Evolutionary conservation across 2,329 filamentous ascomycete genomes (phyloP), one percentile per base, ranked within the genome.

Genomic region (Phialemoniopsis sp.): DNA sequence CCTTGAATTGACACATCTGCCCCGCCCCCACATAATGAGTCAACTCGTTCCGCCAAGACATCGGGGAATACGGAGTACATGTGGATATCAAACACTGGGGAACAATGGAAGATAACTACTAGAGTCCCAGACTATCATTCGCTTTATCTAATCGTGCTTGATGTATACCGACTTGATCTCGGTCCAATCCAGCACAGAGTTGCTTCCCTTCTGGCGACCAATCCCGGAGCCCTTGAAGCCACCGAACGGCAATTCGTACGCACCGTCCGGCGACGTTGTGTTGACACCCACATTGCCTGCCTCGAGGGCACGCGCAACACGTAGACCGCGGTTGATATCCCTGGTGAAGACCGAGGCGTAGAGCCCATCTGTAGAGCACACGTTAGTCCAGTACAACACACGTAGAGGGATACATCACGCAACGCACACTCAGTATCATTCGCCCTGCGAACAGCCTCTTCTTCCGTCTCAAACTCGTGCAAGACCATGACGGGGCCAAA

Each of bases 141-240:
- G n/a, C n/a, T n/a, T n/a, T n/a, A n/a, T n/a, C n/a, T n/a, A n/a
- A n/a, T n/a, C n/a, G n/a, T n/a, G n/a, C n/a, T 48, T 47, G 5
- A 48, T 15, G 14, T 43, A 37, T 6, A 59, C 55, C 2, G 62
- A 60, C 51, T 68, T 67, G 33, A 62, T 56, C 47, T 64, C 58
- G 15, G 57, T 61, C 39, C 67, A 73, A 2, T 57, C 66, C 21
- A 66, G 63, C 10, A 70, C 46, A 0, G 64, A 66, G 0, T 62
- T 65, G 50, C 69, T 65, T 3, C 66, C 66, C 8, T 69, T 43
- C 44, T 78, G 68, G 14, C 72, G 55, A 0, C 75, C 74, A 53
- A 78, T 77, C 4, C 77, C 77, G 53, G 67, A 73, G 60, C 78
- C 72, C 60, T 82, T 82, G 7, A 80, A 72, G 34, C 75, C 75